phyloP scores from a whole-genome alignment of 1,139 yeast species.

The Candida gigantensis region DNA sequence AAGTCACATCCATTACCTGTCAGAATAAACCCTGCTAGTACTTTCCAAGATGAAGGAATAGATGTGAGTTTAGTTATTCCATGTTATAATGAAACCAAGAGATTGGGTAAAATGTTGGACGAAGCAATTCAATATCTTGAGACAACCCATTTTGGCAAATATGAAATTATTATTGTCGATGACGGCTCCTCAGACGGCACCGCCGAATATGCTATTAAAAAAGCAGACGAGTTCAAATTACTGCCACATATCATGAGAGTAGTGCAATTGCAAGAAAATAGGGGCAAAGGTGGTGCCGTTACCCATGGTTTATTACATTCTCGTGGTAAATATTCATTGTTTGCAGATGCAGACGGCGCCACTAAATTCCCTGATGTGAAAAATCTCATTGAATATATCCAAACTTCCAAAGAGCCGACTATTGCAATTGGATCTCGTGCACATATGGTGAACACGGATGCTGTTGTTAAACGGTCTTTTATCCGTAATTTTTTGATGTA shows the following conservation, averaged over 20 bases:
- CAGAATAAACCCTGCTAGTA: conserved; percentile 22
- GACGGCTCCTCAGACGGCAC: conserved; percentile 91
- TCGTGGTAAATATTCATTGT: conserved; percentile 72
- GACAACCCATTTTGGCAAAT: conserved; percentile 31
- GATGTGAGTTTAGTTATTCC: conserved; percentile 81
- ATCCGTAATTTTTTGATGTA: conserved; percentile 91
- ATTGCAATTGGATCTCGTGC: conserved; percentile 93
- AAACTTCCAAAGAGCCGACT: conserved; percentile 38
- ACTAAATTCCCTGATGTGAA: conserved; percentile 72
- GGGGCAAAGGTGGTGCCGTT: conserved; percentile 99
- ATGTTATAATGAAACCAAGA: conserved; percentile 79
- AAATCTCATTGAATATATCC: conserved; percentile 50
- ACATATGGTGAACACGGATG: conserved; percentile 94
- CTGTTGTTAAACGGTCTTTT: conserved; percentile 89
- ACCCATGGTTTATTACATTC: conserved; percentile 84
- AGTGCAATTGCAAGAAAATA: conserved; percentile 63
- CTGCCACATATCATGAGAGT: conserved; percentile 67
- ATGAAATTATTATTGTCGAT: conserved; percentile 85
- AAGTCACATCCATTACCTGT: conserved; percentile 28
- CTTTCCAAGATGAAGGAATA: conserved; percentile 32
- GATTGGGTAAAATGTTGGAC: conserved; percentile 74
- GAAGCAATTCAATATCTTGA: conserved; percentile 68
- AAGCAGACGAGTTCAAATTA: conserved; percentile 56
- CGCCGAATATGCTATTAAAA: conserved; percentile 63
- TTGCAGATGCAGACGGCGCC: conserved; percentile 99